Evolutionary conservation across 2,329 filamentous ascomycete species (phyloP), one percentile per base, ranked within the genome.

Genomic region (Metarhizium anisopliae): DNA sequence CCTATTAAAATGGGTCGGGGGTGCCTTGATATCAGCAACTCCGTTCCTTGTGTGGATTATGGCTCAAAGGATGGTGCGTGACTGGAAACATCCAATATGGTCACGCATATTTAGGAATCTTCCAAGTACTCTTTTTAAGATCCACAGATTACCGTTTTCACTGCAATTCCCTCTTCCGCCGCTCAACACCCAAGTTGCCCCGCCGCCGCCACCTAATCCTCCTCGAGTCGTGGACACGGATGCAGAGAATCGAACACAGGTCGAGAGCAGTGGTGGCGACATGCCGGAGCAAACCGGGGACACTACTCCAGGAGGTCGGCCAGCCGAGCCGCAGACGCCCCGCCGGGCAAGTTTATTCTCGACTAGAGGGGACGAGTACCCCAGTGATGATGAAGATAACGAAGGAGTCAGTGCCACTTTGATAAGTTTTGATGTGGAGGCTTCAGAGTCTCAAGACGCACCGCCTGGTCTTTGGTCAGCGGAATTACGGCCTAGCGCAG

Each of bases 381-480:
- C 71, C 11, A 80, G 74, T 13, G 81, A 83, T 50, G 81, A 83
- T 54, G 80, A 82, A 51, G 80, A 80, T 16, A 71, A 77, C 14
- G 80, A 81, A 51, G 73, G 77, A 51, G 70, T 83, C 29, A 80
- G 76, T 55, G 76, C 80, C 1, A 82, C 80, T 0, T 68, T 84
- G 5, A 83, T 84, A 53, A 83, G 79, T 59, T 83, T 84, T 55
- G 81, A 84, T 55, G 80, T 84, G 32, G 81, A 84, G 59, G 77
- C 80, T 0, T 77, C 75, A 3, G 80, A 83, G 50, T 71, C 78
- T 0, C 74, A 72, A 3, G 77, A 81, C 51, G 72, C 74, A 2
- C 76, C 77, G 1, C 70, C 76, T 2, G 80, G 78, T 14, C 65
- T 80, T 1, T 84, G 81, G 81, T 81, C 78, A 4, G 81, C 81